These are phyloP conservation scores for Alternaria sp. DNA, from an alignment of 2,329 filamentous ascomycete species.

Conservation along the genomic window DNA sequence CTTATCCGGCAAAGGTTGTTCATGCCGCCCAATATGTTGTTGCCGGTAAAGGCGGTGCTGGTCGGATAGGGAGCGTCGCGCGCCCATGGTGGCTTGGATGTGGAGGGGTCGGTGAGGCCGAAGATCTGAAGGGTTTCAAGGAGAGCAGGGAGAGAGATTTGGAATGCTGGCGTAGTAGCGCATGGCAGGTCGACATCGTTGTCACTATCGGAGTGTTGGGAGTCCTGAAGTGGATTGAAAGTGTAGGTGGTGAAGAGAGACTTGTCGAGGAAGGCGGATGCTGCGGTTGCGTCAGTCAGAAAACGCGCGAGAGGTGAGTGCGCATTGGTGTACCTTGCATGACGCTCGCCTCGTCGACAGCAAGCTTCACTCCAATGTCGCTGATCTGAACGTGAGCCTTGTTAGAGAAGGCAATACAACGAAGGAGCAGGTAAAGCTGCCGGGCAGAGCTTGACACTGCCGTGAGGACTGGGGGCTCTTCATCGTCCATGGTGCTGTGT, in stretches of 20 bases:
- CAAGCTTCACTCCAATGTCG: constrained; percentile 84
- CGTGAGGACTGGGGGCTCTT: constrained; percentile 68
- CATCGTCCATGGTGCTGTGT: constrained; percentile 40
- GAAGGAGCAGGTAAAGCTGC: constrained; percentile 72
- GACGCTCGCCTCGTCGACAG: constrained; percentile 84
- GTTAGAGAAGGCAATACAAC: constrained; percentile 68
- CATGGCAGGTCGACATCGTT: constrained; percentile 47
- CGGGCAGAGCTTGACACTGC: constrained; percentile 80
- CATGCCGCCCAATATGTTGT: constrained; percentile 77
- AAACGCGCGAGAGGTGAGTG: not conserved
- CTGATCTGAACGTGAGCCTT: constrained; percentile 78
- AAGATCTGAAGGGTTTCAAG: constrained; percentile 97
- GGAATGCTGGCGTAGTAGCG: constrained; percentile 71
- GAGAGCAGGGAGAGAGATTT: constrained; percentile 84
- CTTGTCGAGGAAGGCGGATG: constrained; percentile 85
- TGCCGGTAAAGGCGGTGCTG: constrained; percentile 77
- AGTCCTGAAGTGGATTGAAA: constrained; percentile 63
- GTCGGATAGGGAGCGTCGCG: constrained; percentile 58
- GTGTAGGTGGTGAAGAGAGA: constrained; percentile 86
- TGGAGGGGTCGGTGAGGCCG: constrained; percentile 66
- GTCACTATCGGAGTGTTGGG: constrained; percentile 41
- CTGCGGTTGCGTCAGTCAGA: constrained; percentile 50
- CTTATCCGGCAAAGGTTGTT: constrained; percentile 84
- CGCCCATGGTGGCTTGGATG: constrained; percentile 49
- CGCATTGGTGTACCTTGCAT: constrained; percentile 75